phyloP scores from a whole-genome alignment of 2,329 filamentous ascomycete genomes.

The Remersonia thermophila region DNA sequence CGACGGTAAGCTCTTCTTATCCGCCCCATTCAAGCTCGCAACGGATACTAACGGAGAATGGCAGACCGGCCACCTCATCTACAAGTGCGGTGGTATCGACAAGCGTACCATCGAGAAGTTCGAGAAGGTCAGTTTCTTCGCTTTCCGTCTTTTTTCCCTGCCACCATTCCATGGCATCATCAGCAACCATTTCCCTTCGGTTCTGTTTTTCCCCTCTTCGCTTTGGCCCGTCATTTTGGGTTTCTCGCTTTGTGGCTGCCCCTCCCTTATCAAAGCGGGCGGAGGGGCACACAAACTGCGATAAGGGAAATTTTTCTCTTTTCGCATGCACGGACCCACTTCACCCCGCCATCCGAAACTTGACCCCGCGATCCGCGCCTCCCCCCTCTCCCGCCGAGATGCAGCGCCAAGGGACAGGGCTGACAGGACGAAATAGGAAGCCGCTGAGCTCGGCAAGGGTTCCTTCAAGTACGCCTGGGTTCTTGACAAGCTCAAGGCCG shows the following conservation, averaged over 20 bases:
- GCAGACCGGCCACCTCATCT: constrained; percentile 83
- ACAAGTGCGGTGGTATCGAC: constrained; percentile 99
- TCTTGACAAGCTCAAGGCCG: constrained; percentile 99
- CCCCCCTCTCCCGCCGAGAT: too few species aligned
- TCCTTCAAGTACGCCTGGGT: constrained; percentile 99
- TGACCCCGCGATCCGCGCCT: background rate
- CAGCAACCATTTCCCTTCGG: background rate
- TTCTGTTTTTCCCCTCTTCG: background rate
- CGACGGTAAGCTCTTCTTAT: constrained; percentile 58
- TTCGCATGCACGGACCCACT: constrained; percentile 11
- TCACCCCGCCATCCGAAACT: constrained; percentile 9
- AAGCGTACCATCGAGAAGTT: constrained; percentile 99
- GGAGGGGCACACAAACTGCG: constrained; percentile 17
- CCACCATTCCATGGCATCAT: background rate
- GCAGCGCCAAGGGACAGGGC: constrained; percentile 4
- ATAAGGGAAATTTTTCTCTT: constrained; percentile 9
- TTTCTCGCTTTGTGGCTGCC: constrained; percentile 16
- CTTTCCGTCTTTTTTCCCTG: constrained; percentile 5
- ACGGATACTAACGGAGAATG: constrained; percentile 8
- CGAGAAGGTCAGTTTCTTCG: constrained; percentile 73
- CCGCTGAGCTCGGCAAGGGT: constrained; percentile 97
- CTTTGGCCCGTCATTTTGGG: constrained; percentile 12
- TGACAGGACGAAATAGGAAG: constrained; percentile 56
- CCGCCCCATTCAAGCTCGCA: background rate
- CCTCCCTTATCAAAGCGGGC: constrained; percentile 16